These are phyloP conservation scores for Lathyrus sativus DNA, from an alignment of 306 rosid genomes.

Conservation along the genomic window DNA sequence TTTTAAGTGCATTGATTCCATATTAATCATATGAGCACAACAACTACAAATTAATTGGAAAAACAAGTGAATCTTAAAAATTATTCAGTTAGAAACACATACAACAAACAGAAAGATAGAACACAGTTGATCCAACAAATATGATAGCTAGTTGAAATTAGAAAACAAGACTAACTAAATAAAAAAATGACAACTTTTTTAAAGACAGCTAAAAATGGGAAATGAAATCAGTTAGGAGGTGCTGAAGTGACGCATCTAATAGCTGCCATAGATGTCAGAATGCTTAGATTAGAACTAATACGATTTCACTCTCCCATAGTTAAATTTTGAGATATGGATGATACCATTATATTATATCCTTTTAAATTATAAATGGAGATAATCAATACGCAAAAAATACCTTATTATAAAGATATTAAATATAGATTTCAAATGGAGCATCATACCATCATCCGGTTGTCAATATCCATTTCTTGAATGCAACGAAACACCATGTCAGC, in stretches of 20 bases:
- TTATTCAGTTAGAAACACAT: not conserved
- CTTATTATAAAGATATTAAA: conserved; percentile 10
- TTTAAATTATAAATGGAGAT: conserved; percentile 26
- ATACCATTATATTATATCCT: conserved; percentile 29
- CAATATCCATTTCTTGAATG: conserved; percentile 99
- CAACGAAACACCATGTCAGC: conserved; percentile 99
- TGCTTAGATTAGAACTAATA: conserved; percentile 20
- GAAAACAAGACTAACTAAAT: conserved; percentile 20
- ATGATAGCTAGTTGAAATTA: conserved; percentile 3
- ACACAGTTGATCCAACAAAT: conserved; percentile 20
- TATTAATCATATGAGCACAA: not conserved
- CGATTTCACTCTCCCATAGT: not conserved
- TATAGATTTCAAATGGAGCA: conserved; percentile 32
- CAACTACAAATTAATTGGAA: conserved; percentile 30
- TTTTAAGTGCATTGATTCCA: conserved; percentile 2
- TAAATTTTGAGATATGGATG: conserved; percentile 27
- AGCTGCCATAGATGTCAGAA: conserved; percentile 23
- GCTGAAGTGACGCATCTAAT: conserved; percentile 26
- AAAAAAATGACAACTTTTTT: not conserved
- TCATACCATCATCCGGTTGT: conserved; percentile 94
- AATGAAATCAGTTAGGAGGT: conserved; percentile 17
- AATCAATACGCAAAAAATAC: not conserved
- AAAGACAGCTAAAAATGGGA: conserved; percentile 7
- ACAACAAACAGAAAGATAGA: conserved; percentile 12
- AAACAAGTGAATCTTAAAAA: conserved; percentile 1